A percentile compares a stretch with the other conserved stretches of the same genome.
These are phyloP conservation scores for Zizania palustris DNA, from an alignment of 202 grass and related monocot species.

Conservation along the genomic window DNA sequence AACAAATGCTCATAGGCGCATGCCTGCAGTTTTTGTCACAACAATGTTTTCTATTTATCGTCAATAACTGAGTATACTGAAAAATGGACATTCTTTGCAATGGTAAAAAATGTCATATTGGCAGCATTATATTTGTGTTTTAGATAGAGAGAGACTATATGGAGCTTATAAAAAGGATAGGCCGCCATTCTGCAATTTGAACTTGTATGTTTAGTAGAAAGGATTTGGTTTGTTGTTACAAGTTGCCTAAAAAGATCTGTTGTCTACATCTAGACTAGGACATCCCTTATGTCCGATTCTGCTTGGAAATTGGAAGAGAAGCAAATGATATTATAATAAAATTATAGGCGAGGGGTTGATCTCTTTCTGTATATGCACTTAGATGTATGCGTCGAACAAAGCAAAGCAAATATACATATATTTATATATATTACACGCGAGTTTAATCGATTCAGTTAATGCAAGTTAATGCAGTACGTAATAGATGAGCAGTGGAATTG, in stretches of 20 bases:
- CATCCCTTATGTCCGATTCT: background rate
- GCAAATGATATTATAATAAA: background rate
- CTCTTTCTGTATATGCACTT: background rate
- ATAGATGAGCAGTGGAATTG: too few relatives aligned
- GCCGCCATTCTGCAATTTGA: background rate
- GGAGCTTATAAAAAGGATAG: background rate
- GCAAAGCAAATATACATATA: too few relatives aligned
- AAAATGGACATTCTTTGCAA: conserved; percentile 18
- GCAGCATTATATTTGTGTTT: background rate
- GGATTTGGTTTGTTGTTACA: background rate
- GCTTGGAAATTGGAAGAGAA: background rate
- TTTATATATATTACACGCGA: too few relatives aligned
- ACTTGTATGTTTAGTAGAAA: background rate
- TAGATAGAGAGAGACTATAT: background rate
- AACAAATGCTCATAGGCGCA: background rate
- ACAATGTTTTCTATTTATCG: background rate
- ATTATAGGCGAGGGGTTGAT: background rate
- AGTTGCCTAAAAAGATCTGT: background rate
- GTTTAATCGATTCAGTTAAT: too few relatives aligned
- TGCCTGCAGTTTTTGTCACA: background rate
- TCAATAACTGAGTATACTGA: background rate
- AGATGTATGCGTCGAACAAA: background rate
- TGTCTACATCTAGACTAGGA: too few relatives aligned
- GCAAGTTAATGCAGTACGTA: too few relatives aligned
- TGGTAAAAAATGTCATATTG: conserved; percentile 7